phyloP scores from a whole-genome alignment of 768 basidiomycete genomes.

The Xanthoconium stramineum region DNA sequence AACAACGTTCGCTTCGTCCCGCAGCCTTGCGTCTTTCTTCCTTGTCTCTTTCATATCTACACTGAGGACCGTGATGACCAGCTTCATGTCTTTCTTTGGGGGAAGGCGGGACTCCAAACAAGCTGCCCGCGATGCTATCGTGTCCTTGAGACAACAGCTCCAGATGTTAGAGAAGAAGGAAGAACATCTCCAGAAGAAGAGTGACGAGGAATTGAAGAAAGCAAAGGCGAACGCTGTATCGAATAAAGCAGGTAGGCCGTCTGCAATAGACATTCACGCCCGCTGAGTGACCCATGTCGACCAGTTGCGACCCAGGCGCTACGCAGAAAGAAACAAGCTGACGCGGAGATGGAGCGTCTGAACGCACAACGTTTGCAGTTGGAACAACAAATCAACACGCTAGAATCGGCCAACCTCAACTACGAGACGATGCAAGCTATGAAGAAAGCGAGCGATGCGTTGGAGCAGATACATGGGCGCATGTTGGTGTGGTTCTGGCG shows the following conservation, averaged over 20 bases:
- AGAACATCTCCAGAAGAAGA: constrained; percentile 93
- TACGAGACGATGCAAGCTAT: constrained; percentile 96
- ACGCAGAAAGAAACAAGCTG: constrained; percentile 88
- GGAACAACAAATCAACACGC: constrained; percentile 94
- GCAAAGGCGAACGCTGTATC: constrained; percentile 90
- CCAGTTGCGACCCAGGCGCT: constrained; percentile 86
- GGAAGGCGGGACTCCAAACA: constrained; percentile 80
- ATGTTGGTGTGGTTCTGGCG: constrained; percentile 57
- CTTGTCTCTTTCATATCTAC: constrained; percentile 1
- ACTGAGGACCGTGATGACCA: constrained; percentile 55
- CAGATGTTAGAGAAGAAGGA: constrained; percentile 99
- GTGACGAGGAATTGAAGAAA: constrained; percentile 90
- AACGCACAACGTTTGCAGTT: constrained; percentile 85
- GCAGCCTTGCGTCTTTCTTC: constrained; percentile 6
- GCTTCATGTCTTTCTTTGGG: constrained; percentile 87
- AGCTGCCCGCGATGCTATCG: constrained; percentile 89
- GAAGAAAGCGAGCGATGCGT: constrained; percentile 90
- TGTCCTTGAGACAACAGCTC: constrained; percentile 87
- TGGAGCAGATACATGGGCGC: constrained; percentile 85
- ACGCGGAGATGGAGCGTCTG: constrained; percentile 82
- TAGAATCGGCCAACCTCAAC: constrained; percentile 97
- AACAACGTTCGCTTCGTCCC: constrained; percentile 12
- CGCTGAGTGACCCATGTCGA: constrained; percentile 10
- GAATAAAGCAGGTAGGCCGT: constrained; percentile 80
- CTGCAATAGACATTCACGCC: background rate